A percentile compares a stretch with the other conserved stretches of the same genome.
phyloP scores from a whole-genome alignment of 176 grass and related monocot genomes.

The Aechmea fasciata region DNA sequence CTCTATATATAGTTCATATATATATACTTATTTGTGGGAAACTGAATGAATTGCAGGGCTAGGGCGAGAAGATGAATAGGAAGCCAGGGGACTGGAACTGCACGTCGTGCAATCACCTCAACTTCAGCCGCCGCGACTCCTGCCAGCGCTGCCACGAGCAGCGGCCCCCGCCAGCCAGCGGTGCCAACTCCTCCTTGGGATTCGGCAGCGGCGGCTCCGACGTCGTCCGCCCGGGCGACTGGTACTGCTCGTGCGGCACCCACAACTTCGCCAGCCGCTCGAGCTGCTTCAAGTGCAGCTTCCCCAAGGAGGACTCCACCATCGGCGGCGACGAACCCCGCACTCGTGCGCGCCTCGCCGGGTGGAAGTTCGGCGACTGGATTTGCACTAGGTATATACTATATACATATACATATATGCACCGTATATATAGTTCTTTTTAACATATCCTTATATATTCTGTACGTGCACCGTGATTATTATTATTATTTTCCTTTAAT shows the following conservation, averaged over 20 bases:
- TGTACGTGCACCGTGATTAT: too few relatives aligned
- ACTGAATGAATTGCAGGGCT: not conserved
- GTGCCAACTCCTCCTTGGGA: constrained; percentile 23
- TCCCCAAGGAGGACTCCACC: constrained; percentile 40
- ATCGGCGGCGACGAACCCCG: constrained; percentile 28
- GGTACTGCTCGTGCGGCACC: constrained; percentile 91
- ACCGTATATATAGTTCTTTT: too few relatives aligned
- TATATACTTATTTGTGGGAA: constrained; percentile 63
- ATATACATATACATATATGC: too few relatives aligned
- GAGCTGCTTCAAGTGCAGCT: constrained; percentile 73
- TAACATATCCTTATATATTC: too few relatives aligned
- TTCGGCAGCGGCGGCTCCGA: constrained; percentile 27
- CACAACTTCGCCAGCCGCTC: constrained; percentile 92
- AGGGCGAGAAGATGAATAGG: constrained; percentile 25
- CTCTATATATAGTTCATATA: not conserved
- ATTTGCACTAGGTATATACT: constrained; percentile 66
- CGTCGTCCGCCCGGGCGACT: constrained; percentile 66
- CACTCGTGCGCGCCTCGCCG: constrained; percentile 25
- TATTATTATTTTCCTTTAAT: too few relatives aligned
- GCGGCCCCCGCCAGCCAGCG: constrained; percentile 3
- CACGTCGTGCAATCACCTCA: constrained; percentile 67
- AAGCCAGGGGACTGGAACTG: constrained; percentile 98
- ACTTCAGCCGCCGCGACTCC: constrained; percentile 83
- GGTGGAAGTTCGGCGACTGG: constrained; percentile 85
- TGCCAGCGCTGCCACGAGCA: constrained; percentile 69